Conservation (phyloP, 352 stramenopile species). For the Phytophthora sansomeana region DNA sequence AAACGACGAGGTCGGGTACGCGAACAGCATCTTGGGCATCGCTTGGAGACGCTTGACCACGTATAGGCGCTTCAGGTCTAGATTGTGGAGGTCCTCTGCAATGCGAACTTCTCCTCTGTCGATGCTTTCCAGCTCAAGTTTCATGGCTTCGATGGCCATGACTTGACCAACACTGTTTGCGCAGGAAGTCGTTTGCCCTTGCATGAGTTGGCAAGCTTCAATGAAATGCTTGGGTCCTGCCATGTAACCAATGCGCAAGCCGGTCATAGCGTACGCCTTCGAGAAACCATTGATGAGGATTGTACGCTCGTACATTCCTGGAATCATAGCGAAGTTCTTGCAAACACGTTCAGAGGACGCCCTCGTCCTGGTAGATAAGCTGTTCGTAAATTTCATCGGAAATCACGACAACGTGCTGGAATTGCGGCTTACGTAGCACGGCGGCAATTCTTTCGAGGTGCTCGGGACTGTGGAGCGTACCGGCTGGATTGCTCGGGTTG, state of each 20-base stretch:
- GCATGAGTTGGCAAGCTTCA: constrained; percentile 88
- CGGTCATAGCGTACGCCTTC: constrained; percentile 97
- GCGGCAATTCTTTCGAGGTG: constrained; percentile 59
- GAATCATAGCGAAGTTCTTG: constrained; percentile 72
- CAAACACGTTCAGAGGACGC: constrained; percentile 56
- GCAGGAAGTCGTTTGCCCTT: constrained; percentile 97
- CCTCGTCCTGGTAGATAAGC: constrained; percentile 91
- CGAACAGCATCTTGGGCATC: constrained; percentile 86
- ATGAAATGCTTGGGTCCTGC: constrained; percentile 79
- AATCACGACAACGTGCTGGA: constrained; percentile 88
- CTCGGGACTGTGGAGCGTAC: constrained; percentile 74
- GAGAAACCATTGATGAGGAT: constrained; percentile 97
- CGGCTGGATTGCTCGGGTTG: constrained; percentile 97
- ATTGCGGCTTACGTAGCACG: constrained; percentile 62
- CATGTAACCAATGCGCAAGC: constrained; percentile 94
- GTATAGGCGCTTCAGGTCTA: constrained; percentile 91
- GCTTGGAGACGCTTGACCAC: constrained; percentile 78
- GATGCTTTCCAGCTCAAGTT: constrained; percentile 70
- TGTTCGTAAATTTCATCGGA: constrained; percentile 97
- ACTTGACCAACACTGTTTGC: constrained; percentile 92
- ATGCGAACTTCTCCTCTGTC: constrained; percentile 52
- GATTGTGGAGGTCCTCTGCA: constrained; percentile 40
- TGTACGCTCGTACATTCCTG: constrained; percentile 91
- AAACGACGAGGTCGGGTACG: constrained; percentile 93
- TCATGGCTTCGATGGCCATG: constrained; percentile 89